Percentiles rank a stretch among this genome's conserved stretches.
Conservation (phyloP, 192 early-diverging fungal species). For the Mortierella antarctica region DNA sequence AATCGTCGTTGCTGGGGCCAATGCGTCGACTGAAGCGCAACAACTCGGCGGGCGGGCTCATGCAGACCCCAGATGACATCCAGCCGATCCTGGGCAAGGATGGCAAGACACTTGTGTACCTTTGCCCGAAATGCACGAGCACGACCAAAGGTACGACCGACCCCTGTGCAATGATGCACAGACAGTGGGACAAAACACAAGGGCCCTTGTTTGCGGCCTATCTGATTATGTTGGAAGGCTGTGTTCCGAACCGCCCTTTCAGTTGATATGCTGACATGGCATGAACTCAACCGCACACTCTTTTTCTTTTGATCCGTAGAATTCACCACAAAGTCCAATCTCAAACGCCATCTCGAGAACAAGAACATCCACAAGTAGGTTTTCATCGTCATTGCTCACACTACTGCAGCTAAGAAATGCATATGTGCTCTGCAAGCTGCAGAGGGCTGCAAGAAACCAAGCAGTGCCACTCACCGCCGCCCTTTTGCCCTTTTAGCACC, state of each 20-base stretch:
- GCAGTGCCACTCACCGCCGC: background rate
- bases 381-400: background rate
- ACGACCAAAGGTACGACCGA: slow-evolving; percentile 37
- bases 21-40: slow-evolving; percentile 2
- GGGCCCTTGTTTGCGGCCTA: too few species aligned
- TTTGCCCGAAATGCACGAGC: slow-evolving; percentile 35
- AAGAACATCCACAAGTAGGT: slow-evolving; percentile 62
- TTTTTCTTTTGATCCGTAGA: slow-evolving; percentile 11
- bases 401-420: background rate
- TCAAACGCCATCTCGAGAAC: slow-evolving; percentile 63
- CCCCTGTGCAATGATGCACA: slow-evolving; percentile 8
- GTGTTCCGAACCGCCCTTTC: too few species aligned
- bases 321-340: slow-evolving; percentile 47
- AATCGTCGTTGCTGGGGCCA: background rate
- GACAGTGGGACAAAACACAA: background rate
- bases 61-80: slow-evolving; percentile 31
- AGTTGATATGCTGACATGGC: background rate
- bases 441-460: background rate
- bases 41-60: background rate
- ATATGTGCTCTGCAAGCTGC: background rate
- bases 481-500: slow-evolving; percentile 27
- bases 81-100: slow-evolving; percentile 43
- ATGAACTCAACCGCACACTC: background rate
- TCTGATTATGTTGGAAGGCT: too few species aligned
- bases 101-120: slow-evolving; percentile 38